Evolutionary conservation across 129 eudicot species (phyloP).

Genomic region (Saposhnikovia divaricata): DNA sequence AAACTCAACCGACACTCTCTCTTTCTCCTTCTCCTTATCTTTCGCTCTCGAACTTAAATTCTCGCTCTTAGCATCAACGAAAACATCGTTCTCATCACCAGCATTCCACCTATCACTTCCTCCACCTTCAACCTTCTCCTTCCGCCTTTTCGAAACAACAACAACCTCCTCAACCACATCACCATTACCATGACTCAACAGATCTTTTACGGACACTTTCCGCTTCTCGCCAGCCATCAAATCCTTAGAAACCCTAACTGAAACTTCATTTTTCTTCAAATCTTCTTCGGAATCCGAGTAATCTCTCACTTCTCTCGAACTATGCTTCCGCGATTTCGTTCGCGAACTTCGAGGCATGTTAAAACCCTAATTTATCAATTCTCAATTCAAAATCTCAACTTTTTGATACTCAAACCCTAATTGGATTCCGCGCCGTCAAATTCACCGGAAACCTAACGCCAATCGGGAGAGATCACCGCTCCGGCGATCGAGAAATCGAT

Average conservation of each 20-base stretch:
- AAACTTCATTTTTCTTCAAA: constrained; percentile 33
- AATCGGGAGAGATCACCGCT: neutral
- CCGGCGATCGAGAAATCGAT: neutral
- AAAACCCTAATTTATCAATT: neutral
- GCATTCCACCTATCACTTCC: constrained; percentile 62
- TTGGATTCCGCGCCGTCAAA: neutral
- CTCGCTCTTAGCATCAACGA: neutral
- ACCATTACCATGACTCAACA: constrained; percentile 42
- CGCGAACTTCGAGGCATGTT: constrained; percentile 78
- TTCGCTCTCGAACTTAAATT: neutral
- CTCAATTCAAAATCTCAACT: neutral
- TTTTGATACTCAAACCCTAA: neutral
- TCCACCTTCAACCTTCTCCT: constrained; percentile 57
- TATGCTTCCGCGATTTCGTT: constrained; percentile 87
- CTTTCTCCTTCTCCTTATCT: neutral
- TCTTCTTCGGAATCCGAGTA: constrained; percentile 83
- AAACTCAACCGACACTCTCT: neutral
- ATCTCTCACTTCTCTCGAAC: constrained; percentile 35
- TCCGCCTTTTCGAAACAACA: constrained; percentile 37
- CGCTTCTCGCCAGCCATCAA: constrained; percentile 47
- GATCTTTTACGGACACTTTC: constrained; percentile 39
- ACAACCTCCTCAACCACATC: constrained; percentile 42
- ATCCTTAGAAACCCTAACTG: constrained; percentile 42
- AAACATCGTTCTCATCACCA: constrained; percentile 11
- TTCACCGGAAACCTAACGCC: neutral